Evolutionary conservation across 352 stramenopile species (phyloP).

Genomic region (Phytophthora multivora): DNA sequence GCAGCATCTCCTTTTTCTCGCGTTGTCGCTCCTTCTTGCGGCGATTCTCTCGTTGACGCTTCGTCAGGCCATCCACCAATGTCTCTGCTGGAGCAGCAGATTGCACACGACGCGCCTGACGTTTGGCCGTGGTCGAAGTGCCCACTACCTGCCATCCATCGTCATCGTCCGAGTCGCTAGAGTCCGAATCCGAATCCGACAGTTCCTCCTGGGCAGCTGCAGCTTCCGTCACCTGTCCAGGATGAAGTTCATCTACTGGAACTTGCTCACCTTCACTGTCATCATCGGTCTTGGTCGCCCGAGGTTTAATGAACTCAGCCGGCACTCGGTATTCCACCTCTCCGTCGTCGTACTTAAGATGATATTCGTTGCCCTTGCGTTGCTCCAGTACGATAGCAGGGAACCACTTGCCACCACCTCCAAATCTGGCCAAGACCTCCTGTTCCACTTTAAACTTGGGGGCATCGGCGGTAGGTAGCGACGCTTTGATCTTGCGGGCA

Average conservation of each 20-base stretch:
- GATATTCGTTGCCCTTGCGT: constrained; percentile 73
- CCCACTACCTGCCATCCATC: constrained; percentile 80
- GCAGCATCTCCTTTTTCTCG: constrained; percentile 75
- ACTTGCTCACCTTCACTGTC: constrained; percentile 1
- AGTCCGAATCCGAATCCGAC: constrained; percentile 23
- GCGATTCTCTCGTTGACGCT: constrained; percentile 78
- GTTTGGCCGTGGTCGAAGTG: constrained; percentile 23
- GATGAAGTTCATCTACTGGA: constrained; percentile 9
- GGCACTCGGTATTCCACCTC: constrained; percentile 76
- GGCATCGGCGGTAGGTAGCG: constrained; percentile 23
- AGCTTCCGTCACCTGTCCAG: constrained; percentile 14
- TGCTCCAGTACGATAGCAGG: constrained; percentile 69
- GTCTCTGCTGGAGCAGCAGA: constrained; percentile 14
- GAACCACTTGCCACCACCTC: constrained; percentile 65
- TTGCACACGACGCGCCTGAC: constrained; percentile 17
- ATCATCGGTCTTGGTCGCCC: constrained; percentile 14
- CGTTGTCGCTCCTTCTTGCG: constrained; percentile 81
- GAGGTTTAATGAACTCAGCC: constrained; percentile 48
- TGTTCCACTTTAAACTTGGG: constrained; percentile 44
- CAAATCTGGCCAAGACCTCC: constrained; percentile 64
- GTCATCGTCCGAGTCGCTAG: constrained; percentile 49
- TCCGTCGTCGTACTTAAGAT: constrained; percentile 81
- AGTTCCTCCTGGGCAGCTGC: constrained; percentile 9
- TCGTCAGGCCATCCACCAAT: constrained; percentile 65
- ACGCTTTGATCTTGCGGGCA: constrained; percentile 27